A percentile compares a stretch with the other conserved stretches of the same genome.
phyloP scores from a whole-genome alignment of 139 green algal species.

The Picochlorum sp. region DNA sequence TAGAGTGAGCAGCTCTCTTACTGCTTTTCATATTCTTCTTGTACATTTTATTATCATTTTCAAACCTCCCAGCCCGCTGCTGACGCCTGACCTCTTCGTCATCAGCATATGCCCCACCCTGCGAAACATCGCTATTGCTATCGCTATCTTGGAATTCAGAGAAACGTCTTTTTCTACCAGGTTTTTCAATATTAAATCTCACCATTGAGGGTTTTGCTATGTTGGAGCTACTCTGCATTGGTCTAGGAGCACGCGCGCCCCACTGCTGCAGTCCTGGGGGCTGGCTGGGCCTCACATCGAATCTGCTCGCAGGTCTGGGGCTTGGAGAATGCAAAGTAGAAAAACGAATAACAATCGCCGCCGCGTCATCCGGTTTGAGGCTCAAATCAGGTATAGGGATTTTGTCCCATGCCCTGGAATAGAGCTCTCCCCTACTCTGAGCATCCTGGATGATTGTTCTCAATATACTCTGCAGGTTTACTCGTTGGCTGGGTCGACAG shows the following conservation, averaged over 20 bases:
- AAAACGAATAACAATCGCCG: constrained; percentile 8
- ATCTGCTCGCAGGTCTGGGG: too few species aligned
- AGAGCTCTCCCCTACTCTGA: constrained; percentile 32
- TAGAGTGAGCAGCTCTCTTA: neutral
- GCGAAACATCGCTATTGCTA: constrained; percentile 8
- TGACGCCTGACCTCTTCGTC: constrained; percentile 4
- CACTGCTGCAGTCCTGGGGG: neutral
- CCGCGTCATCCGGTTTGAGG: constrained; percentile 13
- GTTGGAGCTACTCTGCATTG: neutral
- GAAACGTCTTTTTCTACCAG: neutral
- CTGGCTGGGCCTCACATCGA: neutral
- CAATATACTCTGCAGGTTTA: constrained; percentile 26
- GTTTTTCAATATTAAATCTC: constrained; percentile 4
- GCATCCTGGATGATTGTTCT: constrained; percentile 28
- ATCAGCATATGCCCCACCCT: constrained; percentile 4
- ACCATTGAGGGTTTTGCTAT: constrained; percentile 1
- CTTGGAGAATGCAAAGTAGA: neutral
- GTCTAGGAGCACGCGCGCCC: neutral
- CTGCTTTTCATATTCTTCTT: constrained; percentile 3
- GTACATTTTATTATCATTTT: neutral
- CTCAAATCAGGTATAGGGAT: constrained; percentile 33
- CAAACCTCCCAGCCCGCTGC: constrained; percentile 7
- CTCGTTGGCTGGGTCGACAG: constrained; percentile 5
- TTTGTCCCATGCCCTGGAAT: constrained; percentile 40
- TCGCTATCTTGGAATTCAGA: constrained; percentile 3